phyloP scores from a whole-genome alignment of 768 basidiomycete genomes.

The Lenzites betulinus region DNA sequence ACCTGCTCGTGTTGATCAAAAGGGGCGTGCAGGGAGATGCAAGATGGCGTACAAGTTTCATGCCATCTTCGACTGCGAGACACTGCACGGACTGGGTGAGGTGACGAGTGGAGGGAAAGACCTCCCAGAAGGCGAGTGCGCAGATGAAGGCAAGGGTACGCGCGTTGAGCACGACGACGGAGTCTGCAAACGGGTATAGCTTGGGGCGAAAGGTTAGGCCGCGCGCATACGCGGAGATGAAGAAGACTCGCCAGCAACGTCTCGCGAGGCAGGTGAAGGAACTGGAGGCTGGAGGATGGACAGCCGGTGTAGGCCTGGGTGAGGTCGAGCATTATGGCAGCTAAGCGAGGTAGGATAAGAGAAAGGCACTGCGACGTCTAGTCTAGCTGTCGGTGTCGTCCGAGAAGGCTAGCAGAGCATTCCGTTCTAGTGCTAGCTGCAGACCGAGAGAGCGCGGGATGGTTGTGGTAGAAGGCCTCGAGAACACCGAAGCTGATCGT shows the following conservation, averaged over 20 bases:
- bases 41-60: constrained; percentile 70
- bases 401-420: not conserved
- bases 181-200: constrained; percentile 74
- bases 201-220: constrained; percentile 30
- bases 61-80: constrained; percentile 71
- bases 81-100: constrained; percentile 52
- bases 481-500: too few relatives aligned
- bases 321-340: constrained; percentile 48
- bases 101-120: constrained; percentile 63
- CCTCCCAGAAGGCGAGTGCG: constrained; percentile 78
- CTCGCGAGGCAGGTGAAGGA: constrained; percentile 56
- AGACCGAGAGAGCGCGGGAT: not conserved
- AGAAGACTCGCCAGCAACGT: constrained; percentile 58
- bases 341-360: not conserved
- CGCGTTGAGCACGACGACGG: constrained; percentile 74
- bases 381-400: not conserved
- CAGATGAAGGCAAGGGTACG: constrained; percentile 62
- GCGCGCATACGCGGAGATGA: not conserved
- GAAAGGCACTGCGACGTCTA: not conserved
- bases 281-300: constrained; percentile 56
- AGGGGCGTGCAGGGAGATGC: not conserved
- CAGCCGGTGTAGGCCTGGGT: constrained; percentile 48
- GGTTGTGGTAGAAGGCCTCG: too few relatives aligned
- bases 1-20: constrained; percentile 47
- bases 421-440: not conserved